Percentiles rank a stretch among this genome's conserved stretches.
These are phyloP conservation scores for Ogataea methylovora DNA, from an alignment of 805 yeast species.

Conservation along the genomic window DNA sequence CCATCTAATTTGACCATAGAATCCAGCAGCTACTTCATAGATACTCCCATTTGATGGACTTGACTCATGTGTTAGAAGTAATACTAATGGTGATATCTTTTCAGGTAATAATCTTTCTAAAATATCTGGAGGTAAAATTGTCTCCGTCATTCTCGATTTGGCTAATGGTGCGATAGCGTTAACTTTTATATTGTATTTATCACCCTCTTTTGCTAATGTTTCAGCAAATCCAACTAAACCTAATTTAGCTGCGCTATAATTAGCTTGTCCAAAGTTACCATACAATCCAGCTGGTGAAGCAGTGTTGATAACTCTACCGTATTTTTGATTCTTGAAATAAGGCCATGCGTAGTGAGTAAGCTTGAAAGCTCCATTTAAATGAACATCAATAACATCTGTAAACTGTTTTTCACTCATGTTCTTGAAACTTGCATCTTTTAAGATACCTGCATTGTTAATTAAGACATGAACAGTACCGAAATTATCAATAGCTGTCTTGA, in stretches of 20 bases:
- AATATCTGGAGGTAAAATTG: conserved; percentile 76
- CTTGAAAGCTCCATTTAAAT: conserved; percentile 81
- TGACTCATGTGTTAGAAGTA: conserved; percentile 65
- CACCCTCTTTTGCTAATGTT: conserved; percentile 93
- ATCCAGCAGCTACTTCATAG: conserved; percentile 93
- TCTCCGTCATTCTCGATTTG: conserved; percentile 93
- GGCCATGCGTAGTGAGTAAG: conserved; percentile 92
- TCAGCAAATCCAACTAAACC: conserved; percentile 89
- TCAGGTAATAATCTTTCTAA: conserved; percentile 78
- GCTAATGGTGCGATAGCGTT: conserved; percentile 94
- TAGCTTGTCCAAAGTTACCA: conserved; percentile 96
- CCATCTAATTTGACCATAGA: conserved; percentile 89
- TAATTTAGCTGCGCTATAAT: conserved; percentile 89
- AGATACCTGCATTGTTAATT: conserved; percentile 91
- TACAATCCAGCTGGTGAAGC: conserved; percentile 95
- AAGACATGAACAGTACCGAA: conserved; percentile 87
- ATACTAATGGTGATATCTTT: conserved; percentile 86
- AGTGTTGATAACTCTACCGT: conserved; percentile 88
- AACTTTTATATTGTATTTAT: conserved; percentile 69
- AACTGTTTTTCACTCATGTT: conserved; percentile 82
- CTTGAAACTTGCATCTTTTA: conserved; percentile 80
- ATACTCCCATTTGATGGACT: conserved; percentile 62
- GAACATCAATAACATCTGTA: conserved; percentile 75
- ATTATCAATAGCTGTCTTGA: conserved; percentile 76
- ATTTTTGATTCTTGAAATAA: conserved; percentile 71